Base-by-base conservation (phyloP, 495 filamentous ascomycete species). In the Lichenothelia convexa region DNA sequence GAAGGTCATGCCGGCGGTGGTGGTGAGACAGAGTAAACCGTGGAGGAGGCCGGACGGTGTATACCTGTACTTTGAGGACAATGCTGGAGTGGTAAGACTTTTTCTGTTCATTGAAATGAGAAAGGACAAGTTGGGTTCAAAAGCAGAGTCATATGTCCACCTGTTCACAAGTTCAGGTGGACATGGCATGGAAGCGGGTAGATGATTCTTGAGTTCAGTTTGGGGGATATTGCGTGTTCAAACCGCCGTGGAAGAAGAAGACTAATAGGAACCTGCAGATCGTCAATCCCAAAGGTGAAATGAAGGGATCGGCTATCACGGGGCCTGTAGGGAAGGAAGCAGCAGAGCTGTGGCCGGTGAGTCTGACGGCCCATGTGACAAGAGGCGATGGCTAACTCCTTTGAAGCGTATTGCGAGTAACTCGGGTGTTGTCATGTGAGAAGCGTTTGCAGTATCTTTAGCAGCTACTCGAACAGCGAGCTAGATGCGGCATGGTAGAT, bases 231-330 rank as follows among this genome's bases (percentile, higher is more conserved):
- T n/a, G n/a, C n/a, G n/a, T n/a, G n/a, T n/a, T n/a, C n/a, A n/a
- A n/a, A n/a, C n/a, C n/a, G n/a, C n/a, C n/a, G 4, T 5, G 39
- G 6, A 23, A 7, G 13, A 11, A 34, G 2, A 34, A 17, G 18
- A 19, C 9, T 11, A 34, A 9, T 34, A 15, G 9, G 31, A 15
- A 5, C 42, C 40, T 45, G 36, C 56, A 92, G 85, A 99, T 95
- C 56, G 91, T 99, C 71, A 99, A 99, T 72, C 83, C 85, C 64
- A 99, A 99, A 78, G 89, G 89, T 67, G 89, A 99, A 70, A 99
- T 99, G 89, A 99, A 99, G 75, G 89, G 89, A 57, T 92, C 82
- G 43, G 89, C 89, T 60, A 95, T 99, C 58, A 99, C 89, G 48
- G 89, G 89, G 40, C 91, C 91, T 38, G 91, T 99, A 58, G 89